Evolutionary conservation across 306 rosid species (phyloP), one percentile per base, ranked within the genome.

Genomic region (Astragalus membranaceus): DNA sequence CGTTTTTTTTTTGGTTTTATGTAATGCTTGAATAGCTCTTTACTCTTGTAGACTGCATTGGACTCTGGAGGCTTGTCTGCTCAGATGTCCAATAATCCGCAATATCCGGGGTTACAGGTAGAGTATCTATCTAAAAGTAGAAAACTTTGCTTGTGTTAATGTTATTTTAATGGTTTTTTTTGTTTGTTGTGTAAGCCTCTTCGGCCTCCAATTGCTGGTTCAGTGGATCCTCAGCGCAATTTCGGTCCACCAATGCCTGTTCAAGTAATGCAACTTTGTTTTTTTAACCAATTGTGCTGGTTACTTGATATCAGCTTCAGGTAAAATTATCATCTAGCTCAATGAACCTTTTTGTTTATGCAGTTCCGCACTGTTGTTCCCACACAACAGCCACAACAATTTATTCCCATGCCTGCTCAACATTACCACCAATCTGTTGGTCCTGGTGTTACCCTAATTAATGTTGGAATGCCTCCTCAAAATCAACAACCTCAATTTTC

Each of bases 51-150:
- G 76, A 44, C 72, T 84, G 76, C 72, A 65, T 49, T 78, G 32
- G 69, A 30, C 58, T 81, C 78, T 76, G 82, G 80, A 77, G 81
- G 33, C 5, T 66, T 67, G 48, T 70, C 54, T 69, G 67, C 29
- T 42, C 20, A 69, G 82, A 92, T 89, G 96, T 85, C 92, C 69
- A 89, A 88, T 80, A 87, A 89, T 79, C 95, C 91, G 52, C 95
- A 83, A 64, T 88, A 58, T 86, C 89, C 96, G 0, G 94, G 94
- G 42, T 75, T 85, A 69, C 94, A 89, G 95, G 96, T 92, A 87
- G 35, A 14, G 12, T 3, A 26, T 26, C 30, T 70, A 20, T 50
- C 50, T 41, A 36, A 52, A 64, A 68, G 56, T 56, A 33, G n/a
- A 32, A 49, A 43, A 1, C 20, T 54, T 33, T 44, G 12, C 16